phyloP scores from a whole-genome alignment of 805 yeast genomes.

The Monosporozyma servazzii region DNA sequence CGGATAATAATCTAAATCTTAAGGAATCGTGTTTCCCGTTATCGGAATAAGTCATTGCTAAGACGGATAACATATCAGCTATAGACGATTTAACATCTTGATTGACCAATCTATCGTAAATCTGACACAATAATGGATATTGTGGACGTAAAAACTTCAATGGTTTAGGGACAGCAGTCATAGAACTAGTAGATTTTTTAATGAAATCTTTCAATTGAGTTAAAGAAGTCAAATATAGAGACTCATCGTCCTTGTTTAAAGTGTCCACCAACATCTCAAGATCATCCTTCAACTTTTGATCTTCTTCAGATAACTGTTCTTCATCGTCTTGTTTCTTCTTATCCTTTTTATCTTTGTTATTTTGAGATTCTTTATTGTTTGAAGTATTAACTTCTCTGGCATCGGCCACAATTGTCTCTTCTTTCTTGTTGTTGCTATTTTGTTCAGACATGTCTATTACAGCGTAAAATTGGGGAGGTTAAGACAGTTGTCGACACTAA shows the following conservation, averaged over 20 bases:
- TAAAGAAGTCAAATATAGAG: constrained; percentile 51
- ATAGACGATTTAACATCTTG: constrained; percentile 42
- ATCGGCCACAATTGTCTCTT: background rate
- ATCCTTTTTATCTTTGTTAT: constrained; percentile 4
- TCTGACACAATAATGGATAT: constrained; percentile 55
- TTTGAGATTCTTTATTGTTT: background rate
- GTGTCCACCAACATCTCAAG: constrained; percentile 81
- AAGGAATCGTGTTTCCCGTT: constrained; percentile 71
- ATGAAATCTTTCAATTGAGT: constrained; percentile 65
- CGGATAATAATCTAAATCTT: constrained; percentile 62
- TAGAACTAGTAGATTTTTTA: constrained; percentile 89
- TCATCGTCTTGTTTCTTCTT: constrained; percentile 35
- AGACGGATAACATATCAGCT: constrained; percentile 84
- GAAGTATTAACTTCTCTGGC: background rate
- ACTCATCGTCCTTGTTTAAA: constrained; percentile 35
- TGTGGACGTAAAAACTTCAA: constrained; percentile 88
- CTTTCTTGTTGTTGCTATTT: constrained; percentile 20
- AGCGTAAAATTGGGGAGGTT: background rate
- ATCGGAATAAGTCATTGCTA: constrained; percentile 90
- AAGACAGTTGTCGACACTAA: background rate
- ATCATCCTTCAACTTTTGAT: constrained; percentile 75
- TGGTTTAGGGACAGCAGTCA: constrained; percentile 99
- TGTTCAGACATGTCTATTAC: background rate
- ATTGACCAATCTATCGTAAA: constrained; percentile 58
- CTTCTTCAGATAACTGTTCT: constrained; percentile 91